phyloP scores from a whole-genome alignment of 2,329 filamentous ascomycete species.

The Fusarium equiseti region DNA sequence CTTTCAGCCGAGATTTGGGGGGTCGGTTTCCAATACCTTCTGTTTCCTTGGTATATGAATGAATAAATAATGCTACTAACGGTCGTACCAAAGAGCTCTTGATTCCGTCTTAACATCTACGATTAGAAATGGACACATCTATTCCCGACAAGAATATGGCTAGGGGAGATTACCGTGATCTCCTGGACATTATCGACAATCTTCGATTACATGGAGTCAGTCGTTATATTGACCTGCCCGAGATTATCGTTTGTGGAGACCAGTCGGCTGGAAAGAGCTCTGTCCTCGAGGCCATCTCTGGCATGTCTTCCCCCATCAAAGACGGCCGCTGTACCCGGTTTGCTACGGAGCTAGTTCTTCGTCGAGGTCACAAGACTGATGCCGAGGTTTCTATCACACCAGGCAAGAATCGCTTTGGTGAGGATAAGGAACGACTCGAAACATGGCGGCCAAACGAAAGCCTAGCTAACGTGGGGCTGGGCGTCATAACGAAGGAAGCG shows the following conservation, averaged over 20 bases:
- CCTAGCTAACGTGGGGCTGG: conserved; percentile 30
- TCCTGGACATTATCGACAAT: conserved; percentile 53
- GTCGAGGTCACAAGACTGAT: conserved; percentile 47
- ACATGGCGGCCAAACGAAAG: conserved; percentile 36
- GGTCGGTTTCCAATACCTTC: neutral
- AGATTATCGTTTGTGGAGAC: conserved; percentile 68
- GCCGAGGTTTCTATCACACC: conserved; percentile 52
- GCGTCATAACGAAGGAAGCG: conserved; percentile 55
- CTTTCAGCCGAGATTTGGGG: neutral
- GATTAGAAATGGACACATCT: neutral
- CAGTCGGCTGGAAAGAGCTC: conserved; percentile 74
- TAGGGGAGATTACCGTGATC: conserved; percentile 1
- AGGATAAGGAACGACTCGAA: neutral
- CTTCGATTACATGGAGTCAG: conserved; percentile 54
- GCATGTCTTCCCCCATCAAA: conserved; percentile 70
- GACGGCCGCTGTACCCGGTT: conserved; percentile 72
- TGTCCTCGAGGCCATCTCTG: conserved; percentile 72
- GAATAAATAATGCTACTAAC: neutral
- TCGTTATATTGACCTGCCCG: conserved; percentile 56
- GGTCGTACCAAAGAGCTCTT: neutral
- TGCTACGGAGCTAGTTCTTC: conserved; percentile 70
- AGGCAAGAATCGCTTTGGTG: conserved; percentile 24
- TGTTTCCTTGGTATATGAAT: neutral
- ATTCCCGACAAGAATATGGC: neutral
- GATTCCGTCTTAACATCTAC: neutral